Percentiles rank a stretch among this genome's conserved stretches.
Evolutionary conservation across 2,329 filamentous ascomycete genomes (phyloP).

Genomic region (Calonectria crousiana): DNA sequence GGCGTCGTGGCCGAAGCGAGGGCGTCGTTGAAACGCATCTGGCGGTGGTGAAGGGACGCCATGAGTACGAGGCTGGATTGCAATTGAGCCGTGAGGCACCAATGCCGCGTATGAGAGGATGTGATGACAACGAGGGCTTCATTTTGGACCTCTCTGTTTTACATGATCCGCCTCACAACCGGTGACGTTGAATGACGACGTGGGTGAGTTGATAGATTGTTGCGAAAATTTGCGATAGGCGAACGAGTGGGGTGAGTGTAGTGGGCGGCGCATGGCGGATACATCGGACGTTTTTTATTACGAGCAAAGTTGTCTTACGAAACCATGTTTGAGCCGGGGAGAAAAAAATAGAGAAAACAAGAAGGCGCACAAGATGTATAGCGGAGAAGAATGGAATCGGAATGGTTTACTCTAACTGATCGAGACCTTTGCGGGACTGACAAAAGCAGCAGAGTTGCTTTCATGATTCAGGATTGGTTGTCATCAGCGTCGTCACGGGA

Average conservation of each 20-base stretch:
- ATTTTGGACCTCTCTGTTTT: slow-evolving; percentile 30
- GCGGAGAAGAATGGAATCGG: background rate
- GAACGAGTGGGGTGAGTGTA: slow-evolving; percentile 36
- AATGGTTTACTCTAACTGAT: background rate
- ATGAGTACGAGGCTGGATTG: slow-evolving; percentile 23
- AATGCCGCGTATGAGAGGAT: slow-evolving; percentile 25
- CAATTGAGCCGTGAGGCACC: background rate
- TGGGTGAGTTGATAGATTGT: slow-evolving; percentile 25
- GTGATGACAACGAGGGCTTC: slow-evolving; percentile 32
- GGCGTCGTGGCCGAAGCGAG: slow-evolving; percentile 20
- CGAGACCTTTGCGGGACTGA: background rate
- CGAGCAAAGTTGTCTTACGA: too few species aligned
- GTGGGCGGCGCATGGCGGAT: background rate
- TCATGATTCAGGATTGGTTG: background rate
- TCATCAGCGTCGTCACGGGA: background rate
- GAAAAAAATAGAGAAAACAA: too few species aligned
- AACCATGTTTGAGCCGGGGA: background rate
- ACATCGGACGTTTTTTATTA: background rate
- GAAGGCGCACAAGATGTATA: too few species aligned
- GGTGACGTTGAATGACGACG: background rate
- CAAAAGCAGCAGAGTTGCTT: background rate
- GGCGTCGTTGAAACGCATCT: slow-evolving; percentile 27
- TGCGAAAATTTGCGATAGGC: slow-evolving; percentile 43
- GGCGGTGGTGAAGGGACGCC: slow-evolving; percentile 26
- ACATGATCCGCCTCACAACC: slow-evolving; percentile 26